Evolutionary conservation across 2,329 filamentous ascomycete species (phyloP).

Genomic region (Cordyceps militaris): DNA sequence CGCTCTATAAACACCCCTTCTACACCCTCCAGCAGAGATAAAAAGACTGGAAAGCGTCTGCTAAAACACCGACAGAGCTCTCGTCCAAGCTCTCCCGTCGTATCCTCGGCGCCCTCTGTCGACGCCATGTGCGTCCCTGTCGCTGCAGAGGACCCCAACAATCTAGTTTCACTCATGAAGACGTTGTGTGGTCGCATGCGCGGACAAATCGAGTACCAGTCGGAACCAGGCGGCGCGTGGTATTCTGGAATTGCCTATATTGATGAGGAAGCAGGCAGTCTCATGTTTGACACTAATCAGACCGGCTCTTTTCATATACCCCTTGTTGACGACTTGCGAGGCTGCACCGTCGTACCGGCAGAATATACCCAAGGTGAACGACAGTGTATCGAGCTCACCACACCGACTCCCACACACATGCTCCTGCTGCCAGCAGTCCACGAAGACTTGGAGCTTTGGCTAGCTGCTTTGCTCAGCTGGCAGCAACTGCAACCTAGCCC

Average conservation of each 20-base stretch:
- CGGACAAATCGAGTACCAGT: slow-evolving; percentile 67
- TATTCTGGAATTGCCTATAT: slow-evolving; percentile 67
- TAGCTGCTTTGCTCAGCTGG: slow-evolving; percentile 75
- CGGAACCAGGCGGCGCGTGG: slow-evolving; percentile 56
- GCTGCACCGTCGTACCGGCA: slow-evolving; percentile 60
- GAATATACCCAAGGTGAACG: slow-evolving; percentile 36
- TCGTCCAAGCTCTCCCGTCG: slow-evolving; percentile 51
- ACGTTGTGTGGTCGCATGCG: slow-evolving; percentile 72
- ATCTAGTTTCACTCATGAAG: slow-evolving; percentile 69
- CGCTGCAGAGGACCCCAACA: slow-evolving; percentile 61
- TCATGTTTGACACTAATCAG: slow-evolving; percentile 68
- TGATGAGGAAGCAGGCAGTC: slow-evolving; percentile 64
- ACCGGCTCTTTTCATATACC: slow-evolving; percentile 57
- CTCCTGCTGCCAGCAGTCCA: slow-evolving; percentile 56
- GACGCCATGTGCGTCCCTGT: slow-evolving; percentile 55
- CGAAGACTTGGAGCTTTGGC: slow-evolving; percentile 70
- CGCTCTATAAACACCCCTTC: slow-evolving; percentile 28
- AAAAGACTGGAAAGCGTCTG: slow-evolving; percentile 46
- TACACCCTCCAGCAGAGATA: slow-evolving; percentile 22
- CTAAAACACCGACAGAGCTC: slow-evolving; percentile 46
- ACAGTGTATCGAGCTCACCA: slow-evolving; percentile 47
- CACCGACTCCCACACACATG: slow-evolving; percentile 51
- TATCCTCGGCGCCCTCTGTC: slow-evolving; percentile 47
- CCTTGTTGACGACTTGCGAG: slow-evolving; percentile 66
- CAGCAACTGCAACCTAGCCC: slow-evolving; percentile 62